A percentile compares a stretch with the other conserved stretches of the same genome.
These are phyloP conservation scores for Ananas comosus DNA, from an alignment of 176 grass and related monocot genomes.

Conservation along the genomic window DNA sequence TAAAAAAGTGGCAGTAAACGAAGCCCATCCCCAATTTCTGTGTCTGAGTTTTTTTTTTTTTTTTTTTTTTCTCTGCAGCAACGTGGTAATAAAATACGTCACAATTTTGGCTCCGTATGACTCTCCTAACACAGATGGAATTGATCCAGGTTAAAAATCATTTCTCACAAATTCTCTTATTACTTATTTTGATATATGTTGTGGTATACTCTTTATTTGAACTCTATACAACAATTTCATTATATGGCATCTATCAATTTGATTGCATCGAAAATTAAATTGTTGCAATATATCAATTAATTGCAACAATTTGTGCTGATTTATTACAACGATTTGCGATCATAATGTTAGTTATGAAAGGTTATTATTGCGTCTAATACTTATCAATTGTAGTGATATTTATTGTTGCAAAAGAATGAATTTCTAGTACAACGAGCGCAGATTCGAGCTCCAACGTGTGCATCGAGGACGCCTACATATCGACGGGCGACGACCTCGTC, in stretches of 20 bases:
- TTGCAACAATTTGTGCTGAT: no score
- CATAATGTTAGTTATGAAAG: no score
- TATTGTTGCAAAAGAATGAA: no score
- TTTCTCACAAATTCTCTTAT: neutral
- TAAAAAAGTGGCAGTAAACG: neutral
- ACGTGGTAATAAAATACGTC: conserved; percentile 60
- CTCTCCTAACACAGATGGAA: conserved; percentile 79
- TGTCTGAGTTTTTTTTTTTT: neutral
- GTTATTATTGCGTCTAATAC: no score
- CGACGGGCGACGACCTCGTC: conserved; percentile 59
- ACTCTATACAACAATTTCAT: no score
- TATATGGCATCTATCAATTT: no score
- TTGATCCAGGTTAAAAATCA: conserved; percentile 49
- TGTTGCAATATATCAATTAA: no score
- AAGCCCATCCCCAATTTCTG: neutral
- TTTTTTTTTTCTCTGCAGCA: conserved; percentile 34
- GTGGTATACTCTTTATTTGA: neutral
- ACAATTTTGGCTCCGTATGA: conserved; percentile 61
- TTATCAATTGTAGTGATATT: no score
- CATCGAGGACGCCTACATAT: conserved; percentile 77
- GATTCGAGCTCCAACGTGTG: conserved; percentile 76
- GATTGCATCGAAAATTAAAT: no score
- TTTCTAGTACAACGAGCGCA: neutral
- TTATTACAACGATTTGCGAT: no score
- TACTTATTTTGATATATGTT: neutral